Percentiles rank a stretch among this genome's conserved stretches.
Evolutionary conservation across 352 stramenopile genomes (phyloP).

Genomic region (Phytophthora europaea): DNA sequence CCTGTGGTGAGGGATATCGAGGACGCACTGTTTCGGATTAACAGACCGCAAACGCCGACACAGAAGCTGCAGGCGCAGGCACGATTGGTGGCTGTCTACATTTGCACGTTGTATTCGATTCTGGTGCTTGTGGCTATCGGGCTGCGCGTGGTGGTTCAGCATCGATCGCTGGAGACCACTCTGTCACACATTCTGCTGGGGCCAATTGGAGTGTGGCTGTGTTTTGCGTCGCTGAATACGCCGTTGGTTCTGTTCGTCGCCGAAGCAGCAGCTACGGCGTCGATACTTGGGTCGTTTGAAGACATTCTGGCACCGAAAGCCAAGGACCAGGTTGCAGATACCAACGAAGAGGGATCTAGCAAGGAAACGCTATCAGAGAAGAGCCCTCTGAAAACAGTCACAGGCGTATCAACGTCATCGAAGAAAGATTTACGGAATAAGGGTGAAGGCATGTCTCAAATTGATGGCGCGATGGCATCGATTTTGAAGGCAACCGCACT

Average conservation of each 20-base stretch:
- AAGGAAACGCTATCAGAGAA: not conserved
- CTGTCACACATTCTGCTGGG: constrained; percentile 78
- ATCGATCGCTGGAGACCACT: constrained; percentile 73
- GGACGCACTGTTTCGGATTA: constrained; percentile 82
- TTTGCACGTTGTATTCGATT: constrained; percentile 78
- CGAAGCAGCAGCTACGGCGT: constrained; percentile 75
- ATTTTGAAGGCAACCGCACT: constrained; percentile 43
- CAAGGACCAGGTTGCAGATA: constrained; percentile 16
- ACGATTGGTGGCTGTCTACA: constrained; percentile 58
- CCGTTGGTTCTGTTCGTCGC: constrained; percentile 83
- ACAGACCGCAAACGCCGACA: constrained; percentile 73
- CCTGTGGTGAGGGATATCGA: constrained; percentile 83
- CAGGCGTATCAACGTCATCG: constrained; percentile 5
- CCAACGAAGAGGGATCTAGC: not conserved
- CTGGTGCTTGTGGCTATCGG: constrained; percentile 76
- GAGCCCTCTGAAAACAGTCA: not conserved
- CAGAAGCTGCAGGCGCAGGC: constrained; percentile 80
- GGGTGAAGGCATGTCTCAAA: constrained; percentile 21
- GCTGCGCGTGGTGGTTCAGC: constrained; percentile 71
- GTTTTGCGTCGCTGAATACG: constrained; percentile 87
- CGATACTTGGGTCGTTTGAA: constrained; percentile 84
- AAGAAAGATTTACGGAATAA: constrained; percentile 11
- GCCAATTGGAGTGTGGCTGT: constrained; percentile 85
- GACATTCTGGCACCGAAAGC: constrained; percentile 55
- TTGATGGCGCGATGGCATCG: constrained; percentile 40